Evolutionary conservation across 176 grass and related monocot species (phyloP), one percentile per base, ranked within the genome.

Genomic region (Ensete ventricosum): DNA sequence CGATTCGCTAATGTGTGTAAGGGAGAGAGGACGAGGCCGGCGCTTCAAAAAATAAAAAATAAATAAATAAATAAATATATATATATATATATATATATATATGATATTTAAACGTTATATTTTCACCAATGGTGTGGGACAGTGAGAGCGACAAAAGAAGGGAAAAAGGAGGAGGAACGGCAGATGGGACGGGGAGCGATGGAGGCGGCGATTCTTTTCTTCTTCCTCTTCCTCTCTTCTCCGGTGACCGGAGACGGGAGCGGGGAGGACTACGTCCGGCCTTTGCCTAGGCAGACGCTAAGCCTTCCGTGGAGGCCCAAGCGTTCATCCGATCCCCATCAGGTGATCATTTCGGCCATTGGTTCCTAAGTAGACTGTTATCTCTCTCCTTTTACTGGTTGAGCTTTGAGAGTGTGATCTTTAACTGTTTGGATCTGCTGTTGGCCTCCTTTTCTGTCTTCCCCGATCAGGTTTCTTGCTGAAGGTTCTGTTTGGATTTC

Each of bases 251-350:
- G 83, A 23, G 67, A 59, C 52, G 62, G 6, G 52, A 71, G 88
- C 34, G 89, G 89, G 0, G 89, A 88, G 86, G 83, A 84, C 69
- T 92, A 92, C 62, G 81, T 88, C 67, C 81, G 86, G 2, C 86
- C 89, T 17, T 51, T 51, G 62, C 71, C 86, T 48, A 78, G 81
- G 54, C 81, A 78, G 80, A 70, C 76, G 13, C 89, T 92, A 64
- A 66, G 76, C 81, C 50, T 88, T 77, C 78, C 78, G 20, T 80
- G 78, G 78, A 67, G 78, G 76, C 75, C 62, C 72, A 79, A 80
- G 55, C 55, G 78, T 48, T 86, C 83, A 54, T 54, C 73, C 22
- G 76, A 86, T 71, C 86, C 89, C 22, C 83, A 88, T 59, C 89
- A 92, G 81, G 89, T 92, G 78, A 77, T n/a, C 2, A 0, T 50